A percentile compares a stretch with the other conserved stretches of the same genome.
Conservation (phyloP, 2,329 filamentous ascomycete species). For the Colletotrichum lindemuthianum region DNA sequence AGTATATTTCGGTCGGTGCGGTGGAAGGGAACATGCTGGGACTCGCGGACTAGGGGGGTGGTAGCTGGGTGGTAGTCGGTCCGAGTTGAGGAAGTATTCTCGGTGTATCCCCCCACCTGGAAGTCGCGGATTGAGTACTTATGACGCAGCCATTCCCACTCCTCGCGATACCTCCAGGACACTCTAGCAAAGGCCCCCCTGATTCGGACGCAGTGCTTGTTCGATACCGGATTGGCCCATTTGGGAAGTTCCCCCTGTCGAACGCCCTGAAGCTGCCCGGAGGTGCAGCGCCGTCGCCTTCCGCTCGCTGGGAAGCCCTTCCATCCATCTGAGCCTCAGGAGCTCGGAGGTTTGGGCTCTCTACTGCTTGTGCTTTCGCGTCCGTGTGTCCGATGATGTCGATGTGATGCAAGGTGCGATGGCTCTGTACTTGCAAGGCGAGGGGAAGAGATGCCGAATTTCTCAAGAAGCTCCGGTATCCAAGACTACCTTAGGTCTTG, state of each 20-base stretch:
- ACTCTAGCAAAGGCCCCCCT: conserved; percentile 13
- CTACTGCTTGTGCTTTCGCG: conserved; percentile 11
- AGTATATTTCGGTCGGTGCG: conserved; percentile 8
- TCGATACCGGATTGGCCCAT: conserved; percentile 9
- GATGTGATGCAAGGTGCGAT: conserved; percentile 20
- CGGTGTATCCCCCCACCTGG: conserved; percentile 12
- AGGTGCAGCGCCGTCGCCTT: conserved; percentile 3
- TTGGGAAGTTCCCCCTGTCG: not conserved
- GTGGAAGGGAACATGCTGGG: conserved; percentile 24
- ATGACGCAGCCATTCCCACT: conserved; percentile 28
- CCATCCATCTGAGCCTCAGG: conserved; percentile 5
- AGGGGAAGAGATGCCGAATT: not conserved
- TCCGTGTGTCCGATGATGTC: conserved; percentile 22
- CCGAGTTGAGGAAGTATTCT: conserved; percentile 22
- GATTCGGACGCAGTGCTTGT: conserved; percentile 23
- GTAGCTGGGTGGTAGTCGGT: not conserved
- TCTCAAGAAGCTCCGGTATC: not conserved
- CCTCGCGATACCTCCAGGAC: conserved; percentile 1
- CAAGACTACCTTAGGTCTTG: not conserved
- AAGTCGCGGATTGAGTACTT: not conserved
- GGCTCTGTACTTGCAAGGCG: not conserved
- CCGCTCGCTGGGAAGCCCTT: too few relatives aligned
- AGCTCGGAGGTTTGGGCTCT: conserved; percentile 1
- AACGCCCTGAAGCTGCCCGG: conserved; percentile 9
- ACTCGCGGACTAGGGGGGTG: conserved; percentile 3